Percentiles rank a stretch among this genome's conserved stretches.
These are phyloP conservation scores for Penicillium antarcticum DNA, from an alignment of 495 filamentous ascomycete species.

Conservation along the genomic window DNA sequence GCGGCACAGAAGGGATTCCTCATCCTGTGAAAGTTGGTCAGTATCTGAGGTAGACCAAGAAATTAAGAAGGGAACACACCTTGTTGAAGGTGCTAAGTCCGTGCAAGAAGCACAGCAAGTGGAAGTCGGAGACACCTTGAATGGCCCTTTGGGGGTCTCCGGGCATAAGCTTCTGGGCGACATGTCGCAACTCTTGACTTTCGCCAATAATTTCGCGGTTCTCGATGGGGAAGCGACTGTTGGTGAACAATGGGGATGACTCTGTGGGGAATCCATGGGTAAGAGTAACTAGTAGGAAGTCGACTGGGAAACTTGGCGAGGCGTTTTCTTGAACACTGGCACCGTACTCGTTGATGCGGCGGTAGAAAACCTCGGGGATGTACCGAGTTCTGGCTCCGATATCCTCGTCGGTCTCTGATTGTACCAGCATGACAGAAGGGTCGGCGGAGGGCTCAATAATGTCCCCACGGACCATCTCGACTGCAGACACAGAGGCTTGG, in stretches of 20 bases:
- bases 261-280: slow-evolving; percentile 93
- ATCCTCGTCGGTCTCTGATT: slow-evolving; percentile 80
- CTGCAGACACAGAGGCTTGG: slow-evolving; percentile 89
- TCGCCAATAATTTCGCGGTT: slow-evolving; percentile 84
- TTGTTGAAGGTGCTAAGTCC: slow-evolving; percentile 76
- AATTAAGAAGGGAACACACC: slow-evolving; percentile 48
- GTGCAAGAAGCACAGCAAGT: slow-evolving; percentile 84
- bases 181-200: slow-evolving; percentile 66
- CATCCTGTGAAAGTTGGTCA: slow-evolving; percentile 60
- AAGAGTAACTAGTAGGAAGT: slow-evolving; percentile 92
- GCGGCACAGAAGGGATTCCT: slow-evolving; percentile 81
- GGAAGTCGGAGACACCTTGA: slow-evolving; percentile 81
- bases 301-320: slow-evolving; percentile 92
- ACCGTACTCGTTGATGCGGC: slow-evolving; percentile 93
- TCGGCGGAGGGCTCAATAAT: slow-evolving; percentile 95
- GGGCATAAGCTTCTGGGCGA: slow-evolving; percentile 60
- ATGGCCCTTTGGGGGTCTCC: slow-evolving; percentile 61
- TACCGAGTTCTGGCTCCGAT: slow-evolving; percentile 72
- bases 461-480: slow-evolving; percentile 95
- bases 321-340: slow-evolving; percentile 95
- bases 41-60: slow-evolving; percentile 7
- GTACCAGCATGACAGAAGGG: slow-evolving; percentile 89
- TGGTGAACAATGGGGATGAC: slow-evolving; percentile 68
- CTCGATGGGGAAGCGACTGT: slow-evolving; percentile 76
- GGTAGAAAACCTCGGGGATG: slow-evolving; percentile 96